Evolutionary conservation across 208 protist species (phyloP).

Genomic region (Naegleria lovaniensis): DNA sequence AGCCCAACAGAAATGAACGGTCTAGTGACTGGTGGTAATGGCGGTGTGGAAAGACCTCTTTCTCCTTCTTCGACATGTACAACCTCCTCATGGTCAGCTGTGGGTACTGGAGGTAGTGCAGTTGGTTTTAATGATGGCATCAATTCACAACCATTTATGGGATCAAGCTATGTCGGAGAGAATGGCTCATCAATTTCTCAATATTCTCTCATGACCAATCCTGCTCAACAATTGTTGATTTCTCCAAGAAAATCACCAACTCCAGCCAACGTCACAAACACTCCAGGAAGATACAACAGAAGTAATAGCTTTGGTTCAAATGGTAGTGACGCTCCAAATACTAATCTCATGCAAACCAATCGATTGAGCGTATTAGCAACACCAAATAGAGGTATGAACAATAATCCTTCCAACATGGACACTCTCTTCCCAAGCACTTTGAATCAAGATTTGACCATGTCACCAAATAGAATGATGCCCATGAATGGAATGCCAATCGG

Average conservation of each 20-base stretch:
- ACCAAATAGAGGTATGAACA: constrained; percentile 14
- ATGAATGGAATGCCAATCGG: not conserved
- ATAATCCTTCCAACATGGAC: not conserved
- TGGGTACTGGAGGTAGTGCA: too few relatives aligned
- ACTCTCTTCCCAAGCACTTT: not conserved
- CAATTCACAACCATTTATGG: not conserved
- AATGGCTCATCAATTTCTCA: not conserved
- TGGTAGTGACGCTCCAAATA: not conserved
- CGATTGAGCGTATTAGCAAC: not conserved
- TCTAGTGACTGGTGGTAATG: not conserved
- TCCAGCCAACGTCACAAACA: not conserved
- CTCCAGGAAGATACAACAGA: not conserved
- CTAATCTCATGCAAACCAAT: not conserved
- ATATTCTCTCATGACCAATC: not conserved
- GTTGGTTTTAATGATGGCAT: too few relatives aligned
- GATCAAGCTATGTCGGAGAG: not conserved
- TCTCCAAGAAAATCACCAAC: not conserved
- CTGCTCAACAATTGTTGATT: not conserved
- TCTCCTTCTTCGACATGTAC: not conserved
- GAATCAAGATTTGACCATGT: not conserved
- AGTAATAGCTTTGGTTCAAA: not conserved
- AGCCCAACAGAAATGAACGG: not conserved
- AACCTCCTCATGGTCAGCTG: not conserved
- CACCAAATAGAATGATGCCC: not conserved
- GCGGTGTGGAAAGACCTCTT: not conserved